These are phyloP conservation scores for Coprinopsis cinerea DNA, from an alignment of 768 basidiomycete genomes.

Conservation along the genomic window DNA sequence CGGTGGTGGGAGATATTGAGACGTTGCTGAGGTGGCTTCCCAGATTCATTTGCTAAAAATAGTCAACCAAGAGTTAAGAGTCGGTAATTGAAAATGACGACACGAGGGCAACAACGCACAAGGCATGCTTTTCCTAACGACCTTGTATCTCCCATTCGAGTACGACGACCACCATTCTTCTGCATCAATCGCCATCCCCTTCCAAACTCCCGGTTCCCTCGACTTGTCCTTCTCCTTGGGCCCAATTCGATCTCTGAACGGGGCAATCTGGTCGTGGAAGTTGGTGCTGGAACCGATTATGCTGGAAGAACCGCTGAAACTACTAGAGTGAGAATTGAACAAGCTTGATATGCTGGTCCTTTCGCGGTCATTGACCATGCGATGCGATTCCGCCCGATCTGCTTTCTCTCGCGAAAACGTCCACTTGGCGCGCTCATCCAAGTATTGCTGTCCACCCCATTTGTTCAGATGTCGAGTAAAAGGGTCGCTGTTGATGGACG, in stretches of 20 bases:
- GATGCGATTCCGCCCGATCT: slow-evolving; percentile 21
- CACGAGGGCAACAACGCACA: slow-evolving; percentile 22
- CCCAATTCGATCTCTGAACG: slow-evolving; percentile 5
- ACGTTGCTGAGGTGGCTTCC: slow-evolving; percentile 63
- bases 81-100: slow-evolving; percentile 1
- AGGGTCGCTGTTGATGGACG: slow-evolving; percentile 36
- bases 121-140: slow-evolving; percentile 41
- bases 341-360: slow-evolving; percentile 23
- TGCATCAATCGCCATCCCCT: slow-evolving; percentile 43
- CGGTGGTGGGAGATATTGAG: slow-evolving; percentile 54
- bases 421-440: slow-evolving; percentile 44
- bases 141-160: slow-evolving; percentile 58
- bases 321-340: slow-evolving; percentile 26
- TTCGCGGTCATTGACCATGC: slow-evolving; percentile 13
- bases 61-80: not conserved
- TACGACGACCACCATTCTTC: slow-evolving; percentile 67
- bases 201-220: slow-evolving; percentile 24
- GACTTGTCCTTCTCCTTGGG: slow-evolving; percentile 21
- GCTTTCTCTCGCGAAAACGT: slow-evolving; percentile 51
- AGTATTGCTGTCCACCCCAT: slow-evolving; percentile 45
- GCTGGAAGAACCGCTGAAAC: slow-evolving; percentile 3
- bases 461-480: slow-evolving; percentile 32
- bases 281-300: slow-evolving; percentile 1
- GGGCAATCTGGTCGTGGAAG: slow-evolving; percentile 7
- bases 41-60: slow-evolving; percentile 37